Conservation (phyloP, 306 rosid species). For the Ammopiptanthus mongolicus region DNA sequence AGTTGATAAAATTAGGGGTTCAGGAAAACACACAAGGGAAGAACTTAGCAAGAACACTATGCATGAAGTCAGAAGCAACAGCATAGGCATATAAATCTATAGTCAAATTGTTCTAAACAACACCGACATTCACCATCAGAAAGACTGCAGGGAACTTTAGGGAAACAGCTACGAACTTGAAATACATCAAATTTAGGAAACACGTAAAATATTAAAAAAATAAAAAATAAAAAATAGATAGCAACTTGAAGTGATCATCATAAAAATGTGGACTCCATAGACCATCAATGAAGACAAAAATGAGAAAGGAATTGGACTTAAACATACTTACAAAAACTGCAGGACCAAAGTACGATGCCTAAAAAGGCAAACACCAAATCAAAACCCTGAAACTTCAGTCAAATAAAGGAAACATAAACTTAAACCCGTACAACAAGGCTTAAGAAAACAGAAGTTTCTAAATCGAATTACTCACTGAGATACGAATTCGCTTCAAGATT, state of each 20-base stretch:
- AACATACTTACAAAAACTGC: conserved; percentile 23
- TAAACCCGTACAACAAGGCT: not conserved
- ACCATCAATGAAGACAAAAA: not conserved
- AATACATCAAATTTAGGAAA: not conserved
- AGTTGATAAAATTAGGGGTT: not conserved
- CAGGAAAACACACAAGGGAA: not conserved
- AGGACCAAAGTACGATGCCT: conserved; percentile 18
- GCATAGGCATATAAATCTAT: no score
- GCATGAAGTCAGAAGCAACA: not conserved
- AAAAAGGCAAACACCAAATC: conserved; percentile 9
- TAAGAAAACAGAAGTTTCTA: not conserved
- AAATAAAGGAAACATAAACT: not conserved
- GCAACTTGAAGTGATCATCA: not conserved
- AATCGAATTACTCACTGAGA: no score
- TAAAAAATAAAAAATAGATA: not conserved
- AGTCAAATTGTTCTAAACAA: not conserved
- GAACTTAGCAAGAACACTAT: not conserved
- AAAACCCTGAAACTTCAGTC: no score
- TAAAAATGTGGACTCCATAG: not conserved
- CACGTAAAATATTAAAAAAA: not conserved
- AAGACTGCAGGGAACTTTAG: not conserved
- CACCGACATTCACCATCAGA: not conserved
- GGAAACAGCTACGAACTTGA: not conserved
- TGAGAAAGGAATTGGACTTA: not conserved
- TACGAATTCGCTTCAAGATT: no score